Evolutionary conservation across 192 early-diverging fungal genomes (phyloP), one percentile per base, ranked within the genome.

Genomic region (Umbelopsis ramanniana): DNA sequence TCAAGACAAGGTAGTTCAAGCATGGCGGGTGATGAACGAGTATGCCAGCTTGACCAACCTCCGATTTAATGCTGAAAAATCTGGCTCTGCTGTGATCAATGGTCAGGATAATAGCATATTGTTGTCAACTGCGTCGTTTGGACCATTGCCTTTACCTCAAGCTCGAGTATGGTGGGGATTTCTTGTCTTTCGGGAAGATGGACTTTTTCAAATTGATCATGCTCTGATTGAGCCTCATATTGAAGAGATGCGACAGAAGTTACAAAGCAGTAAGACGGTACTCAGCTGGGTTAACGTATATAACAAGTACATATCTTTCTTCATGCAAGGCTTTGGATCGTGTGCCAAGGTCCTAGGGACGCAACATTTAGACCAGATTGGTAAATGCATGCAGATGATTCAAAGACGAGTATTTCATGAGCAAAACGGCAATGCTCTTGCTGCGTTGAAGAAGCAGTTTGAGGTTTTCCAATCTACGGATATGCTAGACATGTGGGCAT

Each of bases 271-370:
- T 3, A 63, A 63, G 46, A 63, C 72, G 10, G 46, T 73, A 3
- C 33, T 73, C n/a, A 52, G 48, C 47, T 73, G 72, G 72, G 45
- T 73, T 2, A 63, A 55, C n/a, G 60, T 63, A 6, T 73, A 67
- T 37, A 73, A 73, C 60, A 63, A 63, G 72, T 73, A 46, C 38
- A 52, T 50, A 6, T 46, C 60, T 6, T 73, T 73, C 45, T 73
- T 73, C 66, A 10, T 73, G 38, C 66, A 60, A 15, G 26, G 19
- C 9, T 57, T 57, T 52, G 72, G 72, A 9, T 38, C 53, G 26
- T 38, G 48, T 2, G 63, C 72, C 15, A 63, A n/a, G 60, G 55
- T 73, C 4, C 45, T 48, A 21, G 72, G 72, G 12, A 26, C 21
- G 7, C 47, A 53, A 66, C 52, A 57, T 12, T n/a, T 73, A 1